phyloP scores from a whole-genome alignment of 2,329 filamentous ascomycete species.

The Rutstroemia sydowiana region DNA sequence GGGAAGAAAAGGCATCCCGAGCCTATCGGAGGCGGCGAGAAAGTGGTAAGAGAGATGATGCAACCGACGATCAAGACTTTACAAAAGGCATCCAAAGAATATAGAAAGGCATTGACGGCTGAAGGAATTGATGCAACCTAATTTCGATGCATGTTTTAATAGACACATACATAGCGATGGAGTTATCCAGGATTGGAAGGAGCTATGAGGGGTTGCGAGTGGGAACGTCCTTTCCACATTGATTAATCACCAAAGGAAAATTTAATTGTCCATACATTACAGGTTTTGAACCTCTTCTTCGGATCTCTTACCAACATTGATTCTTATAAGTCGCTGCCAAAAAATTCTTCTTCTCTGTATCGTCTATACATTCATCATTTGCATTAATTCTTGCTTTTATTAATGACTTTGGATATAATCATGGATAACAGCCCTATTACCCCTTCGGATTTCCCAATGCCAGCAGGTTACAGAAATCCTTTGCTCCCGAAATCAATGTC shows the following conservation, averaged over 20 bases:
- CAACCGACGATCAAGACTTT: conserved; percentile 66
- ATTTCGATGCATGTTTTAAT: neutral
- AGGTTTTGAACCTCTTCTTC: neutral
- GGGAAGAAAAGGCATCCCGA: conserved; percentile 66
- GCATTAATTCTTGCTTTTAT: neutral
- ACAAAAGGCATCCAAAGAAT: conserved; percentile 61
- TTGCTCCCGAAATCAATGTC: conserved; percentile 12
- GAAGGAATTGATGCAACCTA: conserved; percentile 33
- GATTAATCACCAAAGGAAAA: neutral
- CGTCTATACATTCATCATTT: conserved; percentile 1
- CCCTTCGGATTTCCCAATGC: conserved; percentile 6
- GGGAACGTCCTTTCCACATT: too few relatives aligned
- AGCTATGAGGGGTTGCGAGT: neutral
- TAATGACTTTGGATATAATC: conserved; percentile 16
- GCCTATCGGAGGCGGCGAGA: conserved; percentile 65
- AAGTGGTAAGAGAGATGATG: conserved; percentile 69
- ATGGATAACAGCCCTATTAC: conserved; percentile 17
- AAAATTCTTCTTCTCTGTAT: conserved; percentile 2
- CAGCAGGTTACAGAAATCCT: conserved; percentile 13
- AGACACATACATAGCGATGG: conserved; percentile 23
- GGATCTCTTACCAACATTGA: neutral
- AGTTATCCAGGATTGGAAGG: conserved; percentile 16
- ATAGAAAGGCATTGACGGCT: conserved; percentile 62
- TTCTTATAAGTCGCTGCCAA: neutral
- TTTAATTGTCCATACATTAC: neutral